A percentile compares a stretch with the other conserved stretches of the same genome.
These are phyloP conservation scores for Plasmopara viticola DNA, from an alignment of 352 stramenopile genomes.

Conservation along the genomic window DNA sequence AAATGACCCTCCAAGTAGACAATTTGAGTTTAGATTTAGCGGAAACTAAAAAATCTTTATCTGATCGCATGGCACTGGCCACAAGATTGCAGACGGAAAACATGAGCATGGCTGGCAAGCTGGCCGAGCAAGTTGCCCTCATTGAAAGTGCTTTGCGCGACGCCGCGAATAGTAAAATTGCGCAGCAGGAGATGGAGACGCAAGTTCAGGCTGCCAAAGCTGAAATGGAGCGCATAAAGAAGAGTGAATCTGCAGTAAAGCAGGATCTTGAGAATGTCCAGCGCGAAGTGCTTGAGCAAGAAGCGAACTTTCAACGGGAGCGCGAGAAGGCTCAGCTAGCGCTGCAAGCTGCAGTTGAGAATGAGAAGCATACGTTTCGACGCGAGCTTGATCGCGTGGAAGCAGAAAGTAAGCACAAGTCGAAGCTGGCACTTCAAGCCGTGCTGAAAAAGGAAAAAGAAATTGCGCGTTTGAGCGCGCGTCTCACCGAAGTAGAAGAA, in stretches of 20 bases:
- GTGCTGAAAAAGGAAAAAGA: constrained; percentile 78
- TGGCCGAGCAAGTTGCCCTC: constrained; percentile 68
- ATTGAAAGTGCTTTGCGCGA: constrained; percentile 68
- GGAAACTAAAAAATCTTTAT: constrained; percentile 80
- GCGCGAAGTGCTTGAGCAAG: constrained; percentile 32
- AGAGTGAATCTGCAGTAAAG: constrained; percentile 15
- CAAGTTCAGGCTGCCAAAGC: constrained; percentile 51
- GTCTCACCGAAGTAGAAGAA: constrained; percentile 69
- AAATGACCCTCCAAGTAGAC: constrained; percentile 53
- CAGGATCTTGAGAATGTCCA: constrained; percentile 51
- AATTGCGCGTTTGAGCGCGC: constrained; percentile 45
- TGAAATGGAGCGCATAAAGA: constrained; percentile 46
- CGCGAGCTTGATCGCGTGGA: constrained; percentile 63
- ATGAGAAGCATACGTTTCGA: constrained; percentile 34
- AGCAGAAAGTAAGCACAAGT: constrained; percentile 78
- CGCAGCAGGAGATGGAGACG: constrained; percentile 37
- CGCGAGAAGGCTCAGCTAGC: constrained; percentile 26
- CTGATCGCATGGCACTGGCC: constrained; percentile 71
- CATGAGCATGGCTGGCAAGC: constrained; percentile 72
- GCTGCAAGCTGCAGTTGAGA: constrained; percentile 38
- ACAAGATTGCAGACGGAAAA: constrained; percentile 82
- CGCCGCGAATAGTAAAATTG: constrained; percentile 33
- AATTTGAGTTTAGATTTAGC: constrained; percentile 68
- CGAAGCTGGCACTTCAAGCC: constrained; percentile 72
- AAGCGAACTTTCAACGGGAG: constrained; percentile 25